phyloP scores from a whole-genome alignment of 768 basidiomycete species.

The Cyathus striatus region DNA sequence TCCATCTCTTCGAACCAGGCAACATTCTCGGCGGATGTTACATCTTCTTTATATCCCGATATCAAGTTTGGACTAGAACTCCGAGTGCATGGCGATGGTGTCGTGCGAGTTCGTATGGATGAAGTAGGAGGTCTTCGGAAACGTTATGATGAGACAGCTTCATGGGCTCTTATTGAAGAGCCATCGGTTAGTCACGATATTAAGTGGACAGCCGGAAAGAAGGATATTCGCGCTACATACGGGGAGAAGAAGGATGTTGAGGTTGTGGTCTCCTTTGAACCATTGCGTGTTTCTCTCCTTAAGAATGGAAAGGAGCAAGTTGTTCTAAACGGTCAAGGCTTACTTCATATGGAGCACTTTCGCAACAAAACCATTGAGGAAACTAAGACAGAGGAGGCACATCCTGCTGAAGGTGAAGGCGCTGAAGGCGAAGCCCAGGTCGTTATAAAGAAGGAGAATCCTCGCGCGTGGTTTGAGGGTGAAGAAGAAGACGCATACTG shows the following conservation, averaged over 20 bases:
- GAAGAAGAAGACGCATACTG: slow-evolving; percentile 79
- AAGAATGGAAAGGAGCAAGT: slow-evolving; percentile 79
- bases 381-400: slow-evolving; percentile 37
- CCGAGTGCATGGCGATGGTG: slow-evolving; percentile 81
- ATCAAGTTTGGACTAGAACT: slow-evolving; percentile 80
- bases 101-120: slow-evolving; percentile 90
- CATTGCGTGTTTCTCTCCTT: slow-evolving; percentile 69
- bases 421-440: slow-evolving; percentile 43
- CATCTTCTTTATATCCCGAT: slow-evolving; percentile 78
- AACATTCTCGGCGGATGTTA: slow-evolving; percentile 69
- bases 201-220: slow-evolving; percentile 63
- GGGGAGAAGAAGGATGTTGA: slow-evolving; percentile 60
- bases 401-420: slow-evolving; percentile 37
- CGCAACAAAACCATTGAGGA: slow-evolving; percentile 52
- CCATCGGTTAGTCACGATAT: slow-evolving; percentile 58
- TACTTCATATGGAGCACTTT: slow-evolving; percentile 99
- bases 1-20: slow-evolving; percentile 47
- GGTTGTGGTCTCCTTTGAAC: slow-evolving; percentile 67
- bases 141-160: slow-evolving; percentile 88
- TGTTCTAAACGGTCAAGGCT: slow-evolving; percentile 81
- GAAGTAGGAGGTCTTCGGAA: slow-evolving; percentile 74
- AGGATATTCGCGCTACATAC: slow-evolving; percentile 58
- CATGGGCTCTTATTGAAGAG: slow-evolving; percentile 80
- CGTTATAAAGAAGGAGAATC: slow-evolving; percentile 45
- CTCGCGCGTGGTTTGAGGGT: slow-evolving; percentile 83